Conservation (phyloP, 305 asterid genomes). For the Fraxinus nigra region DNA sequence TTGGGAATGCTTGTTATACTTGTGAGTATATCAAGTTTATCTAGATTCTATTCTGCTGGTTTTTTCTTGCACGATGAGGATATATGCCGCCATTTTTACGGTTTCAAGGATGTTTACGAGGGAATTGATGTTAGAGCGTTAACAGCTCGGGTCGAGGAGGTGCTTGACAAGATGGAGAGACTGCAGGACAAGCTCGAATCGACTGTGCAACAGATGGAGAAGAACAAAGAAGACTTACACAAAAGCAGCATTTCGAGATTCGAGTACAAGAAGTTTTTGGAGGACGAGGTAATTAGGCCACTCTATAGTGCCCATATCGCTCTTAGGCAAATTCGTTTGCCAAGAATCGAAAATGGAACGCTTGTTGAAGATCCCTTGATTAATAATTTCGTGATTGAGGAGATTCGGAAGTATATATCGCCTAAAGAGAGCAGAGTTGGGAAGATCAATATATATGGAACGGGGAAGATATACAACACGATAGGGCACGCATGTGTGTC, state of each 20-base stretch:
- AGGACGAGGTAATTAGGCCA: slow-evolving; percentile 78
- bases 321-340: slow-evolving; percentile 75
- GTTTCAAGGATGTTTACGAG: slow-evolving; percentile 29
- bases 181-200: slow-evolving; percentile 72
- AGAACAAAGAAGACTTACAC: slow-evolving; percentile 26
- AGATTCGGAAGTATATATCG: slow-evolving; percentile 77
- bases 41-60: slow-evolving; percentile 63
- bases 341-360: slow-evolving; percentile 38
- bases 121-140: slow-evolving; percentile 43
- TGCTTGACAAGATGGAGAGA: slow-evolving; percentile 54
- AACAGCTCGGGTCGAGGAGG: slow-evolving; percentile 61
- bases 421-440: slow-evolving; percentile 64
- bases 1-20: slow-evolving; percentile 66
- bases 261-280: slow-evolving; percentile 60
- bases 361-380: slow-evolving; percentile 64
- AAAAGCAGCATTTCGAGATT: slow-evolving; percentile 40
- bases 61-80: slow-evolving; percentile 65
- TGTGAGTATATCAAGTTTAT: slow-evolving; percentile 66
- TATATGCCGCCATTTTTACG: slow-evolving; percentile 58
- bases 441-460: slow-evolving; percentile 61
- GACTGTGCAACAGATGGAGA: slow-evolving; percentile 54
- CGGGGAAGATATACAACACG: slow-evolving; percentile 56
- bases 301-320: slow-evolving; percentile 71
- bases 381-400: slow-evolving; percentile 64
- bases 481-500: slow-evolving; percentile 73